Conservation (phyloP, 1,284 basidiomycete species). For the Thelephora terrestris region DNA sequence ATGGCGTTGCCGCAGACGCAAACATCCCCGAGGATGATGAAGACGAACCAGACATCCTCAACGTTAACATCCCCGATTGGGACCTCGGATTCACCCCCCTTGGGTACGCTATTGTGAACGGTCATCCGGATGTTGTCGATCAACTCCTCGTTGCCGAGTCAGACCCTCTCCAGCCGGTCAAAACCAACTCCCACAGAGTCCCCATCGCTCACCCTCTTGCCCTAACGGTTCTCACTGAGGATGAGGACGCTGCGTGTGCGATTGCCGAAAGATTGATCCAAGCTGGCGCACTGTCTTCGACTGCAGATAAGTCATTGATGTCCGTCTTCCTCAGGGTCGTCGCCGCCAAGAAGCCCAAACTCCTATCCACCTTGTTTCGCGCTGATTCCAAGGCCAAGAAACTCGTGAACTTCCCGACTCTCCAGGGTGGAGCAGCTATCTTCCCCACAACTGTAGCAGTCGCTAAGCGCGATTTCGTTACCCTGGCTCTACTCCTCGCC, state of each 20-base stretch:
- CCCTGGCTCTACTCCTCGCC: conserved; percentile 30
- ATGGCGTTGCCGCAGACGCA: conserved; percentile 13
- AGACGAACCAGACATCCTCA: conserved; percentile 41
- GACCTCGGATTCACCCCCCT: conserved; percentile 44
- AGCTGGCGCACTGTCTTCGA: conserved; percentile 37
- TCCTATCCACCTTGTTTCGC: conserved; percentile 36
- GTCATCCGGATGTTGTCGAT: conserved; percentile 33
- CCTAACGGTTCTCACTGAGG: conserved; percentile 34
- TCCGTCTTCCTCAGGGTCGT: conserved; percentile 43
- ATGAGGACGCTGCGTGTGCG: conserved; percentile 31
- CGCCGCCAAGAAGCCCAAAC: conserved; percentile 25
- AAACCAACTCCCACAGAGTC: conserved; percentile 12
- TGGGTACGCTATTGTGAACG: conserved; percentile 39
- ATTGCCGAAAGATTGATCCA: conserved; percentile 37
- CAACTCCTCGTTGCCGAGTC: conserved; percentile 38
- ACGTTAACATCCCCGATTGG: conserved; percentile 45
- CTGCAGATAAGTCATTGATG: conserved; percentile 32
- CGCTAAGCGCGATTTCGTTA: conserved; percentile 23
- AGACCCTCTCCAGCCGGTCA: conserved; percentile 16
- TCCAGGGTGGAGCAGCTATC: conserved; percentile 13
- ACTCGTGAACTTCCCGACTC: conserved; percentile 35
- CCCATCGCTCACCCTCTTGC: conserved; percentile 35
- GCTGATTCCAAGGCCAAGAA: conserved; percentile 36
- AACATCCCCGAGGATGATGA: conserved; percentile 37
- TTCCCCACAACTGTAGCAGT: conserved; percentile 32